These are phyloP conservation scores for Didymella exigua DNA, from an alignment of 2,329 filamentous ascomycete species.

Conservation along the genomic window DNA sequence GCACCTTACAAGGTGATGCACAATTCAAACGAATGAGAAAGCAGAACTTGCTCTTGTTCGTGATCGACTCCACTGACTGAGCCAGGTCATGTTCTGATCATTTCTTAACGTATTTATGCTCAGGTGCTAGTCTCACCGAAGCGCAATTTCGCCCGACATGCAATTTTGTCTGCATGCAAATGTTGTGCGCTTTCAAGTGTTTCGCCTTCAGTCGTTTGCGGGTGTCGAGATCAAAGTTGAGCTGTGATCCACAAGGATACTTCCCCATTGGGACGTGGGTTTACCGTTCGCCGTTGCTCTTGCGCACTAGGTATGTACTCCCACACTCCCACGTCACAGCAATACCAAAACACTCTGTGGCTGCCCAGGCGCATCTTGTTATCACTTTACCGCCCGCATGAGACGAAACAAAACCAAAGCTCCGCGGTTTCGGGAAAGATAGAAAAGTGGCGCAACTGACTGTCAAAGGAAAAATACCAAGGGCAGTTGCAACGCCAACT, in stretches of 20 bases:
- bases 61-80: background rate
- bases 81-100: background rate
- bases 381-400: constrained; percentile 11
- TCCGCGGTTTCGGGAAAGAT: constrained; percentile 11
- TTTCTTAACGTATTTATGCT: background rate
- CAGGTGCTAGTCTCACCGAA: background rate
- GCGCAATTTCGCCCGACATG: background rate
- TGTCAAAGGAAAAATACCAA: constrained; percentile 2
- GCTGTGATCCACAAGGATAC: background rate
- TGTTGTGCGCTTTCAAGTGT: background rate
- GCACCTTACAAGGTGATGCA: background rate
- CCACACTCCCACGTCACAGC: constrained; percentile 4
- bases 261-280: background rate
- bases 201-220: background rate
- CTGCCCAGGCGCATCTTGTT: constrained; percentile 1
- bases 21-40: background rate
- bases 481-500: constrained; percentile 1
- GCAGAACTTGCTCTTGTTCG: background rate
- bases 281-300: background rate
- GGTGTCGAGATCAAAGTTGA: background rate
- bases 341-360: constrained; percentile 5
- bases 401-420: constrained; percentile 12
- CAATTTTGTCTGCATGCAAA: background rate
- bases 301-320: too few relatives aligned
- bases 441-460: constrained; percentile 9